Base-by-base conservation (phyloP, 2,329 filamentous ascomycete genomes). In the Lachnellula occidentalis region DNA sequence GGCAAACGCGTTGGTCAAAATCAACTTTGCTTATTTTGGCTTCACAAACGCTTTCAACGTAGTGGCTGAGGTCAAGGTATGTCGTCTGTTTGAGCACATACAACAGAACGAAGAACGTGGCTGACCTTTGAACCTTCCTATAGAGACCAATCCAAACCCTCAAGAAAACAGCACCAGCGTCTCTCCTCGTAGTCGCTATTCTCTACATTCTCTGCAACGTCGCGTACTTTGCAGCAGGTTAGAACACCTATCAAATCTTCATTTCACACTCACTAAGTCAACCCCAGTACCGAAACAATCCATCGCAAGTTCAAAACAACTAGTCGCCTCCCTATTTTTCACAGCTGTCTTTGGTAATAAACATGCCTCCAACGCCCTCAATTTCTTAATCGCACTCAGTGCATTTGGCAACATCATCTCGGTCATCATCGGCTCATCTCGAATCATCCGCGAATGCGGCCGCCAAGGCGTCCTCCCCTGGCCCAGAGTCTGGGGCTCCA, bases 21-120 rank as follows among this genome's bases (percentile, higher is more conserved):
- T 85, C 48, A 75, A 79, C 27, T 84, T 82, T 55, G 78, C 80
- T 0, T 85, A 82, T 56, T 66, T 71, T 0, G 82, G 82, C 1
- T 85, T 77, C 56, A 69, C 74, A 11, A 85, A 85, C 58, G 78
- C 80, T 0, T 85, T 85, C 68, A 82, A 82, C 57, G 74, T 85
- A 3, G 78, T 80, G 54, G 83, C 83, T 50, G 82, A 85, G 66
- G 77, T 84, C 58, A 77, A 76, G 65, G 74, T 74, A 56, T 36
- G 57, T 52, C 5, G 8, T 31, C 24, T 27, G 27, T 31, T 31
- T 31, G 3, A 31, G 27, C 27, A 27, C 2, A 31, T 31, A 9
- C 27, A 31, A 31, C 7, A 9, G 6, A 31, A 9, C 47, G 14
- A 24, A 45, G 15, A 12, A 14, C 12, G 1, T 31, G 19, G 24